A percentile compares a stretch with the other conserved stretches of the same genome.
Conservation (phyloP, 2,329 filamentous ascomycete species). For the Fusarium longipes region DNA sequence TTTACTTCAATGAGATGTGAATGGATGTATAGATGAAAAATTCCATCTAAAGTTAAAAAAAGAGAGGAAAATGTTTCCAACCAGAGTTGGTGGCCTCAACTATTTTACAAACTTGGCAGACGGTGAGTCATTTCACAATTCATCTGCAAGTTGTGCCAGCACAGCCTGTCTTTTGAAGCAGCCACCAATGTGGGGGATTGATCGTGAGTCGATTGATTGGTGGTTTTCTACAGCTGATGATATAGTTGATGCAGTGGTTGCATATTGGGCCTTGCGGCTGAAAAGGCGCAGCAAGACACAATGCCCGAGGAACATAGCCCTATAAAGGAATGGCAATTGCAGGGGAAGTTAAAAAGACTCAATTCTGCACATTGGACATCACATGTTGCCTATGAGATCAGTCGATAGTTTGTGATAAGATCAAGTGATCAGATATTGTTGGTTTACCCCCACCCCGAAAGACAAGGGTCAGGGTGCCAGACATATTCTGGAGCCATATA, state of each 20-base stretch:
- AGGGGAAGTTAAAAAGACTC: too few relatives aligned
- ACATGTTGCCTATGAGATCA: too few relatives aligned
- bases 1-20: too few relatives aligned
- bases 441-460: neutral
- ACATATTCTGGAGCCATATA: neutral
- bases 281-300: neutral
- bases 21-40: too few relatives aligned
- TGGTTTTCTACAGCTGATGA: neutral
- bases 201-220: neutral
- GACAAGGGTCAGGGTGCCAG: neutral
- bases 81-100: neutral
- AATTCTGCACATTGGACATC: too few relatives aligned
- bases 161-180: neutral
- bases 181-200: neutral
- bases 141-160: neutral
- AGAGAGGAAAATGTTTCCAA: fast-evolving
- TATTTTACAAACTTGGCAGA: neutral
- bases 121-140: neutral
- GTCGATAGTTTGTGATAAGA: too few relatives aligned
- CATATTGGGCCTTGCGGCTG: neutral
- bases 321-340: neutral
- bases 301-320: too few relatives aligned
- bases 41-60: neutral
- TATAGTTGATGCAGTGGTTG: neutral
- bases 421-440: too few relatives aligned